Evolutionary conservation across 2,329 filamentous ascomycete species (phyloP).

Genomic region (Trichoderma sp.): DNA sequence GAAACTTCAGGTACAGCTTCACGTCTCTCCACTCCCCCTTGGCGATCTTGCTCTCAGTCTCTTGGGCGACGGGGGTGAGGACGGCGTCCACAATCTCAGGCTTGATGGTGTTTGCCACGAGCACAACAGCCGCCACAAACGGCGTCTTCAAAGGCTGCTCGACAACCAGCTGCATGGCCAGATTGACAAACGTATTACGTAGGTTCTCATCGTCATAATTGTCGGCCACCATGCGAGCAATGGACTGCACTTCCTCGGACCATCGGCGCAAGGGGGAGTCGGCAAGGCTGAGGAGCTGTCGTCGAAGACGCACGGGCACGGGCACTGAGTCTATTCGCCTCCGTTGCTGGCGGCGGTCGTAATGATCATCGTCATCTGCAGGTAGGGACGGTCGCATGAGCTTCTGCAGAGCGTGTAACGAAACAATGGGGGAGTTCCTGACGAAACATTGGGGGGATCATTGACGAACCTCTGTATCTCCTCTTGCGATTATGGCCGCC

Average conservation of each 20-base stretch:
- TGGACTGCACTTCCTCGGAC: constrained; percentile 72
- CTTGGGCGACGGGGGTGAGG: constrained; percentile 59
- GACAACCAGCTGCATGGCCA: constrained; percentile 71
- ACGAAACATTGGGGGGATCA: background rate
- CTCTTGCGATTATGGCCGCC: constrained; percentile 67
- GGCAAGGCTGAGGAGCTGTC: constrained; percentile 75
- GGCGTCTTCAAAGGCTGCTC: constrained; percentile 99
- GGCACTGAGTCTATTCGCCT: constrained; percentile 71
- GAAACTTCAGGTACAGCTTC: constrained; percentile 84
- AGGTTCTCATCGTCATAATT: constrained; percentile 84
- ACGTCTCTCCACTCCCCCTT: constrained; percentile 83
- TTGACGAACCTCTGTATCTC: constrained; percentile 68
- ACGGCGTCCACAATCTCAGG: constrained; percentile 71
- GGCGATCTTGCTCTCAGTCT: constrained; percentile 65
- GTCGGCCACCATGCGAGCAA: constrained; percentile 75
- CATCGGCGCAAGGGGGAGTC: constrained; percentile 77
- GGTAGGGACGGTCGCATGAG: background rate
- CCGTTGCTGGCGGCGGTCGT: constrained; percentile 70
- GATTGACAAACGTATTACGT: constrained; percentile 67
- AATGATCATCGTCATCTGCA: constrained; percentile 70
- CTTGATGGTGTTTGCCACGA: constrained; percentile 76
- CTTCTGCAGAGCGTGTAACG: background rate
- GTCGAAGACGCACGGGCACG: constrained; percentile 67
- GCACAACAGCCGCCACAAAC: constrained; percentile 80
- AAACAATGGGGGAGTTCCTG: too few species aligned